phyloP scores from a whole-genome alignment of 2,329 filamentous ascomycete species.

The Mycosphaerella arachidis region DNA sequence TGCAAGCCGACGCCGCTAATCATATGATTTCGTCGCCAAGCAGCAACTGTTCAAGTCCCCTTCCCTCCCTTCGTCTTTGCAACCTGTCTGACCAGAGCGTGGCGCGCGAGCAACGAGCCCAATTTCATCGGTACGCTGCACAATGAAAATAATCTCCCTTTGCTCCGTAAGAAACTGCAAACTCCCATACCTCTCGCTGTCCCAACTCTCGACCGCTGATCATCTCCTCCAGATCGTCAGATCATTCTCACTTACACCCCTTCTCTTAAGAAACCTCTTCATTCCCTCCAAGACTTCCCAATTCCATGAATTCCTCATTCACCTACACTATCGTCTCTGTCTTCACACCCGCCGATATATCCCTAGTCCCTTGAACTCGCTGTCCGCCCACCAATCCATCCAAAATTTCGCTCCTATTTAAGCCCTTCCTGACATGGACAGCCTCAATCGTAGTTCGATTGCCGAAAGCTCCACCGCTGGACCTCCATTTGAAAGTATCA shows the following conservation, averaged over 20 bases:
- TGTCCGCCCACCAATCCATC: background rate
- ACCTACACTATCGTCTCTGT: background rate
- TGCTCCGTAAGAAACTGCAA: background rate
- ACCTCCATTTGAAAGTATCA: constrained; percentile 8
- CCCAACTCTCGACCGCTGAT: background rate
- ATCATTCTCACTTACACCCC: background rate
- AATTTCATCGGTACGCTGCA: too few relatives aligned
- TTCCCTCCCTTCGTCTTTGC: background rate
- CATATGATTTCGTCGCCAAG: too few relatives aligned
- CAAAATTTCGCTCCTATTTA: background rate
- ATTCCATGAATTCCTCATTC: too few relatives aligned
- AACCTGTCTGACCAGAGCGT: too few relatives aligned
- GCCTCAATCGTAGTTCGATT: constrained; percentile 24
- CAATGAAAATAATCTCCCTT: background rate
- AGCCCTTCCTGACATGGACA: background rate
- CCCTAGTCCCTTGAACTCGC: too few relatives aligned
- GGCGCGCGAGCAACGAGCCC: too few relatives aligned
- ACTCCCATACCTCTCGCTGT: background rate
- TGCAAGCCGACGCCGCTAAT: too few relatives aligned
- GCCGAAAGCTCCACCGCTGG: constrained; percentile 3
- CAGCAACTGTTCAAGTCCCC: too few relatives aligned
- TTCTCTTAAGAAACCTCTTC: background rate
- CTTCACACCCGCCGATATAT: background rate
- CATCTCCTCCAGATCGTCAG: background rate
- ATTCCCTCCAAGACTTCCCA: background rate